A percentile compares a stretch with the other conserved stretches of the same genome.
phyloP scores from a whole-genome alignment of 2,329 filamentous ascomycete genomes.

The Penicillium paneum region DNA sequence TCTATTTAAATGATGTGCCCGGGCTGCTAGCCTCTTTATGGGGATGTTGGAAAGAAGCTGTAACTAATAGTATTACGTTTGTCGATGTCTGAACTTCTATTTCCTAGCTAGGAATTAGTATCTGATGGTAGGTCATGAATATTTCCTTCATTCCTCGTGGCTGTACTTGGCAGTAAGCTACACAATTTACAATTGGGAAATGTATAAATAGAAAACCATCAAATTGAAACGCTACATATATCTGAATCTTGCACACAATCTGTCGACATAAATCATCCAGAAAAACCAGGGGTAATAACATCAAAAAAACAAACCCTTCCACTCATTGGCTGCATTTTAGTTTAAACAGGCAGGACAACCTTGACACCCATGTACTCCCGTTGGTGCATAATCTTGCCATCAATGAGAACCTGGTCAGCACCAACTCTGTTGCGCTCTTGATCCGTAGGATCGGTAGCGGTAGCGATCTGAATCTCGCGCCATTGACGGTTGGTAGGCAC shows the following conservation, averaged over 20 bases:
- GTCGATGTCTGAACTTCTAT: not conserved
- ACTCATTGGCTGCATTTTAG: not conserved
- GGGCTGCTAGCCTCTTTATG: too few species aligned
- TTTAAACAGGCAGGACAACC: conserved; percentile 45
- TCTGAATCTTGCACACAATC: not conserved
- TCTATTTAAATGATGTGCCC: too few species aligned
- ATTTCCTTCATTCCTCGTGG: not conserved
- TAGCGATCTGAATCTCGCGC: conserved; percentile 52
- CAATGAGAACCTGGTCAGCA: conserved; percentile 43
- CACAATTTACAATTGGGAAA: not conserved
- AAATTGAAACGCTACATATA: not conserved
- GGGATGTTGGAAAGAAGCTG: not conserved
- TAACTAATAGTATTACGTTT: not conserved
- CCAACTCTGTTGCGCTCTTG: conserved; percentile 42
- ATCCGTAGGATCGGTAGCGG: conserved; percentile 45
- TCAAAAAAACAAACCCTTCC: not conserved
- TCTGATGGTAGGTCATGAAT: not conserved
- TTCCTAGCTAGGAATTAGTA: not conserved
- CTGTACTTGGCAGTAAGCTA: not conserved
- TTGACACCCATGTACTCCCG: conserved; percentile 49
- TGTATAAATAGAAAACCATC: not conserved
- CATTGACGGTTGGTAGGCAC: conserved; percentile 49
- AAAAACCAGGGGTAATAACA: not conserved
- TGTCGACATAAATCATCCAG: not conserved
- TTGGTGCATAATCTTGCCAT: conserved; percentile 49